A percentile compares a stretch with the other conserved stretches of the same genome.
phyloP scores from a whole-genome alignment of 805 yeast species.

The Lipomyces mesembrius region DNA sequence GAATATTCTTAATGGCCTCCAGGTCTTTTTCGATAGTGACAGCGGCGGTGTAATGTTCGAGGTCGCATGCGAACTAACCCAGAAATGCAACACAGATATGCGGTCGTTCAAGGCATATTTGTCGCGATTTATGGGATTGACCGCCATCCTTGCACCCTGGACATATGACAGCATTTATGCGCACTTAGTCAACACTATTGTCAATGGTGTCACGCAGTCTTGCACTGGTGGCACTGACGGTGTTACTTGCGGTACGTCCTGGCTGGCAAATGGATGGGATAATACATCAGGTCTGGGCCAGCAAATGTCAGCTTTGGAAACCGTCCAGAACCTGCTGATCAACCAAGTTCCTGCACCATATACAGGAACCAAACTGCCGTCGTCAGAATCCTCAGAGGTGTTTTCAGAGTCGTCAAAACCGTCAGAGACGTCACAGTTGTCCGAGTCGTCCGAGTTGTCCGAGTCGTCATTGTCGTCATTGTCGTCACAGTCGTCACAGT shows the following conservation, averaged over 20 bases:
- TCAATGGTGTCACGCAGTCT: slow-evolving; percentile 74
- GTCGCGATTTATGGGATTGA: slow-evolving; percentile 71
- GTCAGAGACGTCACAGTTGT: too few species aligned
- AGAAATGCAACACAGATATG: slow-evolving; percentile 81
- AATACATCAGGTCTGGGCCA: slow-evolving; percentile 83
- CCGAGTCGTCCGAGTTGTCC: too few species aligned
- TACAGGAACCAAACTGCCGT: slow-evolving; percentile 52
- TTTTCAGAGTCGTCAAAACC: too few species aligned
- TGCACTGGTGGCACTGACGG: slow-evolving; percentile 90
- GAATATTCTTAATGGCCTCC: slow-evolving; percentile 59
- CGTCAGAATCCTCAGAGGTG: slow-evolving; percentile 47
- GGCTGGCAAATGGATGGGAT: slow-evolving; percentile 75
- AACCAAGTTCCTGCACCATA: slow-evolving; percentile 50
- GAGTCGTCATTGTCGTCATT: too few species aligned
- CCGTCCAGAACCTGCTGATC: slow-evolving; percentile 48
- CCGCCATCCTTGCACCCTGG: slow-evolving; percentile 71
- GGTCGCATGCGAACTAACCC: slow-evolving; percentile 74
- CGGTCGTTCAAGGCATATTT: slow-evolving; percentile 89
- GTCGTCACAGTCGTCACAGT: too few species aligned
- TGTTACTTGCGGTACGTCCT: slow-evolving; percentile 83
- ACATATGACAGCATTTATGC: slow-evolving; percentile 46
- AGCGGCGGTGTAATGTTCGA: slow-evolving; percentile 67
- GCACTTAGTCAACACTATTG: slow-evolving; percentile 53
- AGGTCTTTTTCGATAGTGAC: slow-evolving; percentile 52
- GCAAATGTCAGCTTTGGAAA: slow-evolving; percentile 84